A percentile compares a stretch with the other conserved stretches of the same genome.
These are phyloP conservation scores for Aeminium ludgeri DNA, from an alignment of 495 filamentous ascomycete genomes.

Conservation along the genomic window DNA sequence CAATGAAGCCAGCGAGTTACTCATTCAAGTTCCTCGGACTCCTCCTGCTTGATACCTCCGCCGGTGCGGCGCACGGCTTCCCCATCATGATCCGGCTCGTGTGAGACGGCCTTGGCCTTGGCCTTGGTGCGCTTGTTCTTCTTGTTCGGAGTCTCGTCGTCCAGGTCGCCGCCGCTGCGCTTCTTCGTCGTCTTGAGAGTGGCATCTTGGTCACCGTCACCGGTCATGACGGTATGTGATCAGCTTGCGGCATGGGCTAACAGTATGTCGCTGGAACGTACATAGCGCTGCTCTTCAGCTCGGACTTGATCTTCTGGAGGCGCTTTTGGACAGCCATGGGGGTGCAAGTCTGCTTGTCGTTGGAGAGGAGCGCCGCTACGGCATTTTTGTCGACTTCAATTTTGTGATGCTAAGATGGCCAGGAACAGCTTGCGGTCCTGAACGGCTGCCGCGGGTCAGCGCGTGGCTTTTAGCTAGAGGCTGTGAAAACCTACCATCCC, in stretches of 20 bases:
- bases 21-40: background rate
- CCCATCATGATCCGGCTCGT: background rate
- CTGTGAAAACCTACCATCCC: background rate
- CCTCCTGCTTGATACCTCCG: background rate
- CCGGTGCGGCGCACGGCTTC: background rate
- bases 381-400: conserved; percentile 7
- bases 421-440: conserved; percentile 11
- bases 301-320: conserved; percentile 6
- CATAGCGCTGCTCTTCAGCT: background rate
- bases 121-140: conserved; percentile 1
- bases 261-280: background rate
- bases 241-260: background rate
- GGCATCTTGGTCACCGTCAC: conserved; percentile 24
- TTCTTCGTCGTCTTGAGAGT: conserved; percentile 19
- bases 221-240: background rate
- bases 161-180: background rate
- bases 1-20: background rate
- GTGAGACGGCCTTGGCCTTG: background rate
- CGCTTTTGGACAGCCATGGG: conserved; percentile 1
- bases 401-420: conserved; percentile 8
- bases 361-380: conserved; percentile 4
- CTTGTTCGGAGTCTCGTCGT: background rate
- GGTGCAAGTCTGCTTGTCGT: conserved; percentile 1
- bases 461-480: background rate
- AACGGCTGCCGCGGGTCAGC: background rate